phyloP scores from a whole-genome alignment of 2,329 filamentous ascomycete genomes.

The Lecanicillium sp. region DNA sequence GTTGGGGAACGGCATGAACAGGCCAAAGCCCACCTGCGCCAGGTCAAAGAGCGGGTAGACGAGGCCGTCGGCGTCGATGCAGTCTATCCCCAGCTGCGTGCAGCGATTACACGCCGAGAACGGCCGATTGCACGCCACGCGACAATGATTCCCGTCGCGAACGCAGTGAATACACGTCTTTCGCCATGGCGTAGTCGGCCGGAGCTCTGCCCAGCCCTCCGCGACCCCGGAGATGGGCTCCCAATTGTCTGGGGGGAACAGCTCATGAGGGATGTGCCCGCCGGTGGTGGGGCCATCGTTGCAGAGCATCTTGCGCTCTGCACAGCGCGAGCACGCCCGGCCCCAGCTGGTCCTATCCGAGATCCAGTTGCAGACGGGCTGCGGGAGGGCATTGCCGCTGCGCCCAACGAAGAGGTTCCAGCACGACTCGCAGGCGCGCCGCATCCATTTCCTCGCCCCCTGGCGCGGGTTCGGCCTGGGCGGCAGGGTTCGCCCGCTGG shows the following conservation, averaged over 20 bases:
- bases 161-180: slow-evolving; percentile 12
- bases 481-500: not conserved
- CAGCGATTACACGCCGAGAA: slow-evolving; percentile 18
- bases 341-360: slow-evolving; percentile 13
- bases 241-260: slow-evolving; percentile 12
- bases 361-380: slow-evolving; percentile 18
- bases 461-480: slow-evolving; percentile 12
- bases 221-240: slow-evolving; percentile 6
- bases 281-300: slow-evolving; percentile 11
- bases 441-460: slow-evolving; percentile 14
- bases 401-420: slow-evolving; percentile 4
- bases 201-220: slow-evolving; percentile 13
- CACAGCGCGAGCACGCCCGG: slow-evolving; percentile 15
- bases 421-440: slow-evolving; percentile 17
- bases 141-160: slow-evolving; percentile 13
- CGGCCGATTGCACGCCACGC: slow-evolving; percentile 8
- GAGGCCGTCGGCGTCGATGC: slow-evolving; percentile 9
- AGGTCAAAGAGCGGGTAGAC: slow-evolving; percentile 19
- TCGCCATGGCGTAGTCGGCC: slow-evolving; percentile 9
- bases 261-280: slow-evolving; percentile 5
- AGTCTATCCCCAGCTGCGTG: slow-evolving; percentile 22
- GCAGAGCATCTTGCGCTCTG: slow-evolving; percentile 12
- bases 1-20: slow-evolving; percentile 15
- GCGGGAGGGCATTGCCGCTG: too few species aligned
- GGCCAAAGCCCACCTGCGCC: slow-evolving; percentile 23